These are phyloP conservation scores for Neofusicoccum parvum DNA, from an alignment of 2,329 filamentous ascomycete species.

Conservation along the genomic window DNA sequence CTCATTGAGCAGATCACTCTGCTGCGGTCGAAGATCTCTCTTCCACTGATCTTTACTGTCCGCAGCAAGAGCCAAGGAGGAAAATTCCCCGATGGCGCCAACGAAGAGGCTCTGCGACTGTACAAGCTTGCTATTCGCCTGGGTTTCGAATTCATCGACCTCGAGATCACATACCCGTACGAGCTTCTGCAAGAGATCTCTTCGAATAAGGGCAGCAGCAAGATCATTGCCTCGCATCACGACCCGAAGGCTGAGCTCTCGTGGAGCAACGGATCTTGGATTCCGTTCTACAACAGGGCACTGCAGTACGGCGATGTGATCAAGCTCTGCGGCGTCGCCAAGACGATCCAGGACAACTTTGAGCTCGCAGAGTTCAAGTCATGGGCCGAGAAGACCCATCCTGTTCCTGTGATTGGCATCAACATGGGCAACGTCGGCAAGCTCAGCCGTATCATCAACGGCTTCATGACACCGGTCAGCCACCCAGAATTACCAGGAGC, in stretches of 20 bases:
- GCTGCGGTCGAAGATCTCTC: conserved; percentile 68
- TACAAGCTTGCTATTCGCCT: conserved; percentile 79
- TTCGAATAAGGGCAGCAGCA: conserved; percentile 70
- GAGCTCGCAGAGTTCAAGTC: conserved; percentile 79
- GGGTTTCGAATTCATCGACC: conserved; percentile 88
- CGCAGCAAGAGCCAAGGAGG: conserved; percentile 86
- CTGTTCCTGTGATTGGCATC: conserved; percentile 86
- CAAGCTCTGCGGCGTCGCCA: conserved; percentile 86
- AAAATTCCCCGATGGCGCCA: conserved; percentile 76
- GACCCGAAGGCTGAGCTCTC: conserved; percentile 77
- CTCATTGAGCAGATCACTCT: conserved; percentile 80
- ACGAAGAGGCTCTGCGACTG: conserved; percentile 70
- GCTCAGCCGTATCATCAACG: conserved; percentile 85
- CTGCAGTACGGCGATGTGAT: conserved; percentile 89
- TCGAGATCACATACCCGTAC: conserved; percentile 85
- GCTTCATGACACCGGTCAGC: conserved; percentile 92
- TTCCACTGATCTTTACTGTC: conserved; percentile 91
- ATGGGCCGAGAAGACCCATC: conserved; percentile 71
- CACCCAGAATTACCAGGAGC: conserved; percentile 89
- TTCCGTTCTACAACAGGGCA: conserved; percentile 84
- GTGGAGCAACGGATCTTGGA: conserved; percentile 93
- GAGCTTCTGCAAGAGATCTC: conserved; percentile 71
- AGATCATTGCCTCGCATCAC: conserved; percentile 94
- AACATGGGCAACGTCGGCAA: conserved; percentile 93
- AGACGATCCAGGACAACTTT: conserved; percentile 80